These are phyloP conservation scores for Aspergillus phoenicis DNA, from an alignment of 2,329 filamentous ascomycete species.

Conservation along the genomic window DNA sequence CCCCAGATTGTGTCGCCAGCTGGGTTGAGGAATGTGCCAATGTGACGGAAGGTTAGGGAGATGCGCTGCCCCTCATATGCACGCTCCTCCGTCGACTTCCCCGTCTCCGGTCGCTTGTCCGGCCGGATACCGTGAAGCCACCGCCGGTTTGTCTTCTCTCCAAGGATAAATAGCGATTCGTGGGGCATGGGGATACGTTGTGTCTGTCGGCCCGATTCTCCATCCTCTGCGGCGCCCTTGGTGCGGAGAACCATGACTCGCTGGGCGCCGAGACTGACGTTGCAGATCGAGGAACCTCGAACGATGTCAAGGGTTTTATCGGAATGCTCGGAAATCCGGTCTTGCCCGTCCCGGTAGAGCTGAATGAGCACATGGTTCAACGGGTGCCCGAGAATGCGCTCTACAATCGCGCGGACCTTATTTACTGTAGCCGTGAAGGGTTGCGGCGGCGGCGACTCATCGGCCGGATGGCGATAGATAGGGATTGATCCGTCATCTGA, in stretches of 20 bases:
- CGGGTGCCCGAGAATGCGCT: slow-evolving; percentile 72
- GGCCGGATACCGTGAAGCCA: slow-evolving; percentile 93
- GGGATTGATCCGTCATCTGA: slow-evolving; percentile 70
- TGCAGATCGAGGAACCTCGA: slow-evolving; percentile 79
- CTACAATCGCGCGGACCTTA: slow-evolving; percentile 67
- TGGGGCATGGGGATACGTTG: slow-evolving; percentile 77
- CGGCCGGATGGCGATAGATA: slow-evolving; percentile 91
- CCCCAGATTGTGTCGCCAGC: slow-evolving; percentile 79
- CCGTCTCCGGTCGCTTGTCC: slow-evolving; percentile 71
- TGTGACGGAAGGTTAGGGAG: slow-evolving; percentile 85
- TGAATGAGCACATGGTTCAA: slow-evolving; percentile 94
- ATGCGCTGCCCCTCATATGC: slow-evolving; percentile 78
- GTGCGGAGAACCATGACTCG: slow-evolving; percentile 87
- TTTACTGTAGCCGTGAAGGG: slow-evolving; percentile 75
- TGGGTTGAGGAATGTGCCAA: slow-evolving; percentile 78
- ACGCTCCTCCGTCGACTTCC: slow-evolving; percentile 71
- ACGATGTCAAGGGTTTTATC: slow-evolving; percentile 95
- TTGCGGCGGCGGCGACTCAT: slow-evolving; percentile 77
- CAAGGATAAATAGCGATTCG: slow-evolving; percentile 85
- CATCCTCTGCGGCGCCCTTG: slow-evolving; percentile 46
- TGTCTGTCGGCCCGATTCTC: slow-evolving; percentile 53
- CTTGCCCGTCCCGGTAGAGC: slow-evolving; percentile 82
- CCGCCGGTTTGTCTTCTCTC: slow-evolving; percentile 74
- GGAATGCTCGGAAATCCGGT: slow-evolving; percentile 94
- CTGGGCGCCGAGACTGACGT: slow-evolving; percentile 89